Evolutionary conservation across 2,329 filamentous ascomycete species (phyloP), one percentile per base, ranked within the genome.

Genomic region (Fusarium sp.): DNA sequence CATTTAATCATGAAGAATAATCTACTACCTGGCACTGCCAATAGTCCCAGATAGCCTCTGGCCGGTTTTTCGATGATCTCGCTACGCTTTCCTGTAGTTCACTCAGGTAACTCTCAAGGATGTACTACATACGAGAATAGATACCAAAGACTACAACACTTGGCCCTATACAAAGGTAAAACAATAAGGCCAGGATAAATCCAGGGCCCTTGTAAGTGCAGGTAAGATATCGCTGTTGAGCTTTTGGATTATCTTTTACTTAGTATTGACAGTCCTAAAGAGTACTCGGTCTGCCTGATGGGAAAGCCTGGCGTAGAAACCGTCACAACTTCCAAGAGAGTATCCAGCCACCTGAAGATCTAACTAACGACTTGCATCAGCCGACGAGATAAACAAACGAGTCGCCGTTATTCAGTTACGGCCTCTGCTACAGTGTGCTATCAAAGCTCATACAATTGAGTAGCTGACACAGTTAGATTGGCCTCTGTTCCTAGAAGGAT

Each of bases 21-120:
- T n/a, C n/a, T n/a, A n/a, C n/a, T n/a, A n/a, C n/a, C n/a, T n/a
- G n/a, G n/a, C n/a, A n/a, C n/a, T n/a, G 6, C 20, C 20, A 8
- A 16, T 9, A 20, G 16, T 20, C 15, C 23, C 15, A 13, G 38
- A 4, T 9, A 26, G 20, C 13, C 6, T 16, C 7, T 26, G 6
- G 3, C 13, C 2, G 9, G 13, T 8, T 11, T 42, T 16, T 2
- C 2, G 10, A 16, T 8, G 10, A 23, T 28, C 1, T 44, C 16
- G 4, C 1, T 7, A 12, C 8, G 10, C n/a, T 16, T n/a, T n/a
- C 15, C 15, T 30, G 8, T 10, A 44, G 6, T 2, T 1, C 16
- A 13, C 6, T 30, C 3, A 1, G 12, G 8, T 13, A 12, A 2
- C 11, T 8, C 8, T 30, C 4, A 3, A 18, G 16, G 7, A 16